These are phyloP conservation scores for Saccharomycopsis babjevae DNA, from an alignment of 805 yeast species.

Conservation along the genomic window DNA sequence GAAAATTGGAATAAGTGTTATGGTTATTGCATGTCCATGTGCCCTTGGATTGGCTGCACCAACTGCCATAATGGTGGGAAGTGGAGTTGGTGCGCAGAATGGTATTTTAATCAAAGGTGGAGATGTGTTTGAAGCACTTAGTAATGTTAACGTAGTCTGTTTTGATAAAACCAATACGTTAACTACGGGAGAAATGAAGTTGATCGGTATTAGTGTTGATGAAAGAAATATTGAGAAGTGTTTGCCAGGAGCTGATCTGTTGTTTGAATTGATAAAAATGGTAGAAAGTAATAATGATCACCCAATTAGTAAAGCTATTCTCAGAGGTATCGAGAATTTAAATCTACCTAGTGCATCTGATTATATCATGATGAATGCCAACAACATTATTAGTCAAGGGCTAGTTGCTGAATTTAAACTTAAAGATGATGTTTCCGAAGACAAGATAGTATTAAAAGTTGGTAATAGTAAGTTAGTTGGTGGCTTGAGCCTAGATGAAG, in stretches of 20 bases:
- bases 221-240: background rate
- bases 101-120: slow-evolving; percentile 94
- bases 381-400: slow-evolving; percentile 32
- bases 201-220: slow-evolving; percentile 21
- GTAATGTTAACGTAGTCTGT: slow-evolving; percentile 51
- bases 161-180: slow-evolving; percentile 97
- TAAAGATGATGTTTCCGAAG: slow-evolving; percentile 17
- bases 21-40: slow-evolving; percentile 98
- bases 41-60: slow-evolving; percentile 97
- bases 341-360: slow-evolving; percentile 6
- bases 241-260: background rate
- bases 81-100: slow-evolving; percentile 86
- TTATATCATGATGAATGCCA: slow-evolving; percentile 19
- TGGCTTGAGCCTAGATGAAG: slow-evolving; percentile 6
- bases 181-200: slow-evolving; percentile 72
- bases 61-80: slow-evolving; percentile 98
- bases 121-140: slow-evolving; percentile 68
- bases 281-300: slow-evolving; percentile 72
- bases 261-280: background rate
- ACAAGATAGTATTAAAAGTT: slow-evolving; percentile 31
- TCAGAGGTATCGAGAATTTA: background rate
- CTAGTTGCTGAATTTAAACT: slow-evolving; percentile 21
- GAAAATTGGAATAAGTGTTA: slow-evolving; percentile 77
- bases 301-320: slow-evolving; percentile 34
- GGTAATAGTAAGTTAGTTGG: slow-evolving; percentile 44